Base-by-base conservation (phyloP, 345 rosid genomes). In the Ailanthus altissimus region DNA sequence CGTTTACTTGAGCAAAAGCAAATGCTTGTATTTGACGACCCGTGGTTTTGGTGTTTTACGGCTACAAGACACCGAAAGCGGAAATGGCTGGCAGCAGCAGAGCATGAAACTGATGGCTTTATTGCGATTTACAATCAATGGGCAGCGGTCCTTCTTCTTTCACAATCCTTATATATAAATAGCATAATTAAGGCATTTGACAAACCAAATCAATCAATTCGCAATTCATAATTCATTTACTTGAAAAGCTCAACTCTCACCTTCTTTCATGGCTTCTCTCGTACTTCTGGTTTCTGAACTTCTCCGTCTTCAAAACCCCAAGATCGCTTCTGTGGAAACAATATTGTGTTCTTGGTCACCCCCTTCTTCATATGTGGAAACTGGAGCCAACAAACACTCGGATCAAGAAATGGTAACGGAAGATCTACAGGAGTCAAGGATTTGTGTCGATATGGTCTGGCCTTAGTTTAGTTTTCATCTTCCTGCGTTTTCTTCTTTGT, bases 241-340 rank as follows among this genome's bases (percentile, higher is more conserved):
- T 18, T 38, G 23, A 63, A 63, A 38, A 32, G 38, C 38, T 32
- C 38, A 32, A 63, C 21, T 42, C 28, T 4, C 6, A n/a, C 16
- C 28, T 66, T 20, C 32, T 21, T 45, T n/a, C 25, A 66, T 66
- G 70, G 70, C 70, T 66, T 66, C 70, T 11, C 70, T 66, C 5
- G 51, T 66, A 1, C 70, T 66, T 21, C 5, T 66, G 18, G 16
- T 66, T 42, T 66, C 70, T 43, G 70, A 66, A 12, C 51, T 66
- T 13, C 70, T 66, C 12, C 70, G 51, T 11, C 25, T 66, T 21
- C 70, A 43, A 11, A 43, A 66, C 8, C 32, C 51, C 4, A 21
- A 25, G n/a, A 42, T 14, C 18, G 28, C 32, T 43, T 21, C 50
- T 43, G 70, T 66, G 51, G 70, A 66, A 66, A 21, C 50, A 43